Percentiles rank a stretch among this genome's conserved stretches.
Evolutionary conservation across 2,329 filamentous ascomycete genomes (phyloP).

Genomic region (Thermothelomyces thermophilus): DNA sequence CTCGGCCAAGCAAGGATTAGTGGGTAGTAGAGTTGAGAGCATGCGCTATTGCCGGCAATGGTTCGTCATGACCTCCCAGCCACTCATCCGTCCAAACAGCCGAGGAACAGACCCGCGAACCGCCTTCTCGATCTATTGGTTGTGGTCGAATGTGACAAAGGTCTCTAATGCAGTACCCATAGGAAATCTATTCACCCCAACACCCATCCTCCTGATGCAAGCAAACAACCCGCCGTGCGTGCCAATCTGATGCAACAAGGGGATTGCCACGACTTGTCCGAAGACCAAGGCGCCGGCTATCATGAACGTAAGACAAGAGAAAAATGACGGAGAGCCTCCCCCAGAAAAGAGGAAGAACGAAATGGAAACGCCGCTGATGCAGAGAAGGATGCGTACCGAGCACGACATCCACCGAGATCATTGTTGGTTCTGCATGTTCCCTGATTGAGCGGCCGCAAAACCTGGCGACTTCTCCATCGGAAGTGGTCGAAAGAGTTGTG

Average conservation of each 20-base stretch:
- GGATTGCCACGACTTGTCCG: slow-evolving; percentile 22
- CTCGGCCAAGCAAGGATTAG: not conserved
- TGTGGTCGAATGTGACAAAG: slow-evolving; percentile 20
- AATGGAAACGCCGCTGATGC: slow-evolving; percentile 26
- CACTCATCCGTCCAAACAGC: not conserved
- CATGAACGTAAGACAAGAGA: slow-evolving; percentile 21
- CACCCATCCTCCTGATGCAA: slow-evolving; percentile 31
- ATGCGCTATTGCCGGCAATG: not conserved
- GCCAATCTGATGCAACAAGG: slow-evolving; percentile 34
- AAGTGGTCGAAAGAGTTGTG: slow-evolving; percentile 60
- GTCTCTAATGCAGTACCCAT: slow-evolving; percentile 29
- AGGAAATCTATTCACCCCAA: slow-evolving; percentile 31
- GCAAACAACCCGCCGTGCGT: slow-evolving; percentile 31
- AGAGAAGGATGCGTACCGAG: slow-evolving; percentile 23
- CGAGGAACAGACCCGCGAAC: slow-evolving; percentile 17
- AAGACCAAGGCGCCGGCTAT: slow-evolving; percentile 2
- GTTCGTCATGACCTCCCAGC: not conserved
- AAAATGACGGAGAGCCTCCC: slow-evolving; percentile 28
- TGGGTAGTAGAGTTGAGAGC: slow-evolving; percentile 1
- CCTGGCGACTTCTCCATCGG: slow-evolving; percentile 39
- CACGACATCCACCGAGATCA: slow-evolving; percentile 28
- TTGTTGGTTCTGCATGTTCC: slow-evolving; percentile 29
- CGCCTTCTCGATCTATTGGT: slow-evolving; percentile 24
- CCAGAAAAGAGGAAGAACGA: slow-evolving; percentile 21
- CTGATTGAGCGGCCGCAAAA: slow-evolving; percentile 38